Conservation (phyloP, 83 land plant species). For the Picea abies region DNA sequence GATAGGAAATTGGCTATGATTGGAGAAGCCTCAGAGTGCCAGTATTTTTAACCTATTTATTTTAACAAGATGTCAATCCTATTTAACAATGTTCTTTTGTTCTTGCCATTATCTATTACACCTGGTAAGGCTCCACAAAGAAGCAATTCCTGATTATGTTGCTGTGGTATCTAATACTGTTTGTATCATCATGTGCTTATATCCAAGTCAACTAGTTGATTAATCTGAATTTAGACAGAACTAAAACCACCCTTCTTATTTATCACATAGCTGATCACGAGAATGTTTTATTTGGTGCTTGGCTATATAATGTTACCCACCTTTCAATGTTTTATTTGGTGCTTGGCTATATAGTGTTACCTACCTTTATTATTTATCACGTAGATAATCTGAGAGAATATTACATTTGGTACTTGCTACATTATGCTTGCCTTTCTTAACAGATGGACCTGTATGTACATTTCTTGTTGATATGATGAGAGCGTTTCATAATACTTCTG, state of each 20-base stretch:
- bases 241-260: too few relatives aligned
- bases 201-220: too few relatives aligned
- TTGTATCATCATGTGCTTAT: background rate
- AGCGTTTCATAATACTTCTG: too few relatives aligned
- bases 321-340: too few relatives aligned
- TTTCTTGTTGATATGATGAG: background rate
- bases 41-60: background rate
- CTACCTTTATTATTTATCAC: background rate
- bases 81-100: background rate
- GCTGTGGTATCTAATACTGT: constrained; percentile 6
- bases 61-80: background rate
- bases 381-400: background rate
- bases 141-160: background rate
- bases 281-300: too few relatives aligned
- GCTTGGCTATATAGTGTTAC: too few relatives aligned
- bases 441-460: background rate
- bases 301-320: too few relatives aligned
- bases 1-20: background rate
- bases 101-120: background rate
- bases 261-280: too few relatives aligned
- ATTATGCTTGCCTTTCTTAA: background rate
- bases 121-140: background rate
- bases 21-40: background rate
- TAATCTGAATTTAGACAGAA: too few relatives aligned
- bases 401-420: background rate